Conservation (phyloP, 2,329 filamentous ascomycete species). For the Epichloe coenophiala region DNA sequence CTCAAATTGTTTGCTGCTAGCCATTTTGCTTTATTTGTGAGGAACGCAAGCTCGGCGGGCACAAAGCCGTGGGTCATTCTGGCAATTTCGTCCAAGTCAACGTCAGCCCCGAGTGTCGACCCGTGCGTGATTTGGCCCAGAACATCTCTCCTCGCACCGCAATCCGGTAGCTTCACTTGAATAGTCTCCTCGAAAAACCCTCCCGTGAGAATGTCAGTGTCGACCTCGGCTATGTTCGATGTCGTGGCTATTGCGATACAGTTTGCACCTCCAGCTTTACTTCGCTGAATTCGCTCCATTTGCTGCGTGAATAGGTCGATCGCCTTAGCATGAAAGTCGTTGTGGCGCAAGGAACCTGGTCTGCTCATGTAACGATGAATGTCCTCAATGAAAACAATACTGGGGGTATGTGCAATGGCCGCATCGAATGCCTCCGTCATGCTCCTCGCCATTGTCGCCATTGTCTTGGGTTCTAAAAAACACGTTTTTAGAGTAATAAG, state of each 20-base stretch:
- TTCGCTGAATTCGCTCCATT: slow-evolving; percentile 60
- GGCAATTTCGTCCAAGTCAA: slow-evolving; percentile 63
- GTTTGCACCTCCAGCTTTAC: slow-evolving; percentile 57
- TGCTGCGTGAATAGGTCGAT: slow-evolving; percentile 72
- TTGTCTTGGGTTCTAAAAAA: slow-evolving; percentile 24
- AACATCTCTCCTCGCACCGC: slow-evolving; percentile 64
- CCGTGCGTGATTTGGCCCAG: slow-evolving; percentile 58
- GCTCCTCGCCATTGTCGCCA: slow-evolving; percentile 26
- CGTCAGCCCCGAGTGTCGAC: slow-evolving; percentile 48
- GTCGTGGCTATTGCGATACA: slow-evolving; percentile 88
- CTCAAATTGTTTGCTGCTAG: slow-evolving; percentile 20
- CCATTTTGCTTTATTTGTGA: slow-evolving; percentile 34
- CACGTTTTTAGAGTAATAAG: slow-evolving; percentile 44
- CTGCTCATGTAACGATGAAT: slow-evolving; percentile 79
- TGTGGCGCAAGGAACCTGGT: slow-evolving; percentile 59
- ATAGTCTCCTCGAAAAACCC: slow-evolving; percentile 76
- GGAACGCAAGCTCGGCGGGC: slow-evolving; percentile 67
- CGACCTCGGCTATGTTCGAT: slow-evolving; percentile 73
- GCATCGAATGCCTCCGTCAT: slow-evolving; percentile 46
- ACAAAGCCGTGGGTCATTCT: slow-evolving; percentile 87
- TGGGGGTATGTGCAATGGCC: slow-evolving; percentile 68
- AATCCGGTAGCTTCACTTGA: slow-evolving; percentile 76
- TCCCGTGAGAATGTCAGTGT: slow-evolving; percentile 61
- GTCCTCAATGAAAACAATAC: slow-evolving; percentile 82
- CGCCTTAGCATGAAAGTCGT: slow-evolving; percentile 82